Conservation (phyloP, 106 monocot genomes). For the Phalaenopsis equestris region DNA sequence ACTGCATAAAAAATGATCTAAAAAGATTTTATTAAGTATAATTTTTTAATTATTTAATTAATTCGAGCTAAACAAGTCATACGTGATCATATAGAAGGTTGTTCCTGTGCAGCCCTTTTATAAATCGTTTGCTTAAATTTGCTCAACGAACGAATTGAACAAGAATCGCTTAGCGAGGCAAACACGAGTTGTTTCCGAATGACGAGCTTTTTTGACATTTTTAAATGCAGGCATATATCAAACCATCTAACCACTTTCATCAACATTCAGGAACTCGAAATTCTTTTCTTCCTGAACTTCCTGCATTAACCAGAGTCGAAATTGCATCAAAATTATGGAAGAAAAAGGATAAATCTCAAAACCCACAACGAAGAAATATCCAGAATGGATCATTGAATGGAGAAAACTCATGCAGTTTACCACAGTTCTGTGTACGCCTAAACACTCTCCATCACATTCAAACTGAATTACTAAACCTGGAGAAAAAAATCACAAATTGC, state of each 20-base stretch:
- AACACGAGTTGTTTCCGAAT: no score
- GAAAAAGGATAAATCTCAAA: constrained; percentile 77
- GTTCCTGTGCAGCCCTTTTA: no score
- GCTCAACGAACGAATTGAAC: no score
- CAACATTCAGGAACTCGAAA: constrained; percentile 51
- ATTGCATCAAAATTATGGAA: constrained; percentile 52
- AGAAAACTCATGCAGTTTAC: constrained; percentile 34
- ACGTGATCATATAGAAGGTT: no score
- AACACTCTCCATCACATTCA: constrained; percentile 74
- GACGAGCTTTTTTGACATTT: no score
- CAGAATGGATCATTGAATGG: constrained; percentile 59
- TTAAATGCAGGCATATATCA: not conserved
- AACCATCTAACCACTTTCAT: not conserved
- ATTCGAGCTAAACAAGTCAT: no score
- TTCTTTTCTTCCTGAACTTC: constrained; percentile 65
- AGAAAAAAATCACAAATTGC: constrained; percentile 62
- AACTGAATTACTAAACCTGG: constrained; percentile 56
- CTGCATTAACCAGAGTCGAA: constrained; percentile 73
- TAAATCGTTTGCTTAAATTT: no score
- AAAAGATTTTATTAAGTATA: no score
- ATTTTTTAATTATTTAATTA: no score
- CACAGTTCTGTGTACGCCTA: constrained; percentile 74
- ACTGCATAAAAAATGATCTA: no score
- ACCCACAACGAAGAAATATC: constrained; percentile 39
- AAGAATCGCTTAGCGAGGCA: no score